Evolutionary conservation across 129 eudicot species (phyloP), one percentile per base, ranked within the genome.

Genomic region (Pulicaria dysenterica): DNA sequence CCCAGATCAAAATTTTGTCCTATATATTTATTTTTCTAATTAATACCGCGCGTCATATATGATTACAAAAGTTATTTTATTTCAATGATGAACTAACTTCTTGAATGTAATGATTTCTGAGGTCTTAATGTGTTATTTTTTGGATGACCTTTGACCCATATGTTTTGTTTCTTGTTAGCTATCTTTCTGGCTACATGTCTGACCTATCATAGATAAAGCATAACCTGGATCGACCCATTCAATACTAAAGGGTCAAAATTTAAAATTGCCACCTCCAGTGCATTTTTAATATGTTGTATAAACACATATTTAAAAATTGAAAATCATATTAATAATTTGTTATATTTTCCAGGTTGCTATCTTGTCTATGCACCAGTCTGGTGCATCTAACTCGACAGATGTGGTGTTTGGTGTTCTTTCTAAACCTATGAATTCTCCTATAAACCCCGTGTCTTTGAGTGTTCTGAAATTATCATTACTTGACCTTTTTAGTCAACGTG

Each of bases 331-430:
- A 36, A 50, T 39, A 38, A 3, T 45, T 12, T 39, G n/a, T 40
- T 72, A 37, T 40, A 63, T 59, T 78, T 49, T 13, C 15, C 84
- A 91, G 97, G 90, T 91, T 78, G 83, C 79, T 17, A 70, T 91
- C 73, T 70, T 91, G 69, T 91, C 97, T 56, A 86, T 91, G 88
- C 92, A 88, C 72, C 64, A 67, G 36, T 75, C 85, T 15, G 59
- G 58, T 74, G 64, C 61, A 67, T 63, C 86, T 82, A 86, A 91
- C 90, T 73, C 36, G 76, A 91, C 97, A 0, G 43, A 91, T 73
- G 90, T 91, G 69, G 79, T 88, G 59, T 91, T 91, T 68, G 95
- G 97, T 42, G 72, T 88, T 71, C 84, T 91, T 70, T 79, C 95
- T 62, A 78, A 84, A 58, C 92, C 87, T 53, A 55, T 61, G 34